Evolutionary conservation across 2,329 filamentous ascomycete genomes (phyloP).

Genomic region (Aspergillus amoenus): DNA sequence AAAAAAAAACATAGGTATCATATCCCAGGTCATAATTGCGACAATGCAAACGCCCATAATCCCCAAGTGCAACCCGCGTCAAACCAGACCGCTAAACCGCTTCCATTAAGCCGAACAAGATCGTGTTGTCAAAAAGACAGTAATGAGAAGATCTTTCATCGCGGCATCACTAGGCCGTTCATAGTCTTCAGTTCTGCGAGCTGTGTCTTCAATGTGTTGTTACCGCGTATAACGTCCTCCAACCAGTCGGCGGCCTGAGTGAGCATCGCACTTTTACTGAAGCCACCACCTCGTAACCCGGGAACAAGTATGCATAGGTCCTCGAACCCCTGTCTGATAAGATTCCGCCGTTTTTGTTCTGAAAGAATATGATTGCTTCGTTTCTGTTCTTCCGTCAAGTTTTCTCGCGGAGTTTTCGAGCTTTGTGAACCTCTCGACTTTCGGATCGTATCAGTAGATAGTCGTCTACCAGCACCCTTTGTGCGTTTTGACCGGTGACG

Average conservation of each 20-base stretch:
- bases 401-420: slow-evolving; percentile 51
- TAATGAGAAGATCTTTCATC: slow-evolving; percentile 27
- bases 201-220: slow-evolving; percentile 59
- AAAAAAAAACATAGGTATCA: slow-evolving; percentile 9
- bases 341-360: slow-evolving; percentile 79
- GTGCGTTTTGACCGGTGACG: slow-evolving; percentile 48
- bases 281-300: slow-evolving; percentile 68
- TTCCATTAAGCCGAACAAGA: slow-evolving; percentile 12
- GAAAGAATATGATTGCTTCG: slow-evolving; percentile 83
- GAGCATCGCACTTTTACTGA: slow-evolving; percentile 81
- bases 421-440: slow-evolving; percentile 31
- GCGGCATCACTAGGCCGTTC: slow-evolving; percentile 37
- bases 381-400: slow-evolving; percentile 75
- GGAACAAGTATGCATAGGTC: slow-evolving; percentile 77
- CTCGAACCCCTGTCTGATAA: slow-evolving; percentile 80
- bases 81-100: slow-evolving; percentile 26
- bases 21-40: slow-evolving; percentile 21
- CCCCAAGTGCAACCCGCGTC: slow-evolving; percentile 14
- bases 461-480: slow-evolving; percentile 42
- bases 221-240: slow-evolving; percentile 69
- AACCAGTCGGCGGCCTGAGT: slow-evolving; percentile 75
- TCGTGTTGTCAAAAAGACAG: background rate
- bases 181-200: slow-evolving; percentile 49
- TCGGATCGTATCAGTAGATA: slow-evolving; percentile 39
- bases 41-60: slow-evolving; percentile 23